A percentile compares a stretch with the other conserved stretches of the same genome.
phyloP scores from a whole-genome alignment of 164 flowering plant species.

The Vitis amurensis region DNA sequence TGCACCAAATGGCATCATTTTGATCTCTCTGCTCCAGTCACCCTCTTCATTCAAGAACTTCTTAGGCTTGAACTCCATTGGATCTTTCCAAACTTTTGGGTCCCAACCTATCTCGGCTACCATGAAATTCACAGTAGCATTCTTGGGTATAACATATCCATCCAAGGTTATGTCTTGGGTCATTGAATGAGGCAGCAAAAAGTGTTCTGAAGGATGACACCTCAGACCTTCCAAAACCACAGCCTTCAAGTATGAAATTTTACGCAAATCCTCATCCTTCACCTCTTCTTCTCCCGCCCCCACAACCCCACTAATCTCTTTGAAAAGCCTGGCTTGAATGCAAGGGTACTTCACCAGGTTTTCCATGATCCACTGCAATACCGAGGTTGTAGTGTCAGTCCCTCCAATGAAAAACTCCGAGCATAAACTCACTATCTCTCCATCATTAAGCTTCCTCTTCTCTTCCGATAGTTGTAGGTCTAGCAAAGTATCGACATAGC shows the following conservation, averaged over 20 bases:
- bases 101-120: slow-evolving; percentile 31
- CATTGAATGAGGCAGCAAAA: slow-evolving; percentile 36
- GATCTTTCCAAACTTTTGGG: slow-evolving; percentile 21
- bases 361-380: slow-evolving; percentile 23
- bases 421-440: slow-evolving; percentile 22
- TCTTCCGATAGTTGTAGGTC: slow-evolving; percentile 10
- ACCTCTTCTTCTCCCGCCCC: slow-evolving; percentile 12
- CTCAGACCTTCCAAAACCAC: slow-evolving; percentile 40
- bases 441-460: slow-evolving; percentile 19
- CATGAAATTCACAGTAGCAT: slow-evolving; percentile 27
- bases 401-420: slow-evolving; percentile 30
- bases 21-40: slow-evolving; percentile 42
- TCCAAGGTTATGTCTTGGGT: slow-evolving; percentile 22
- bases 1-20: slow-evolving; percentile 60
- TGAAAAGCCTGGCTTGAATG: slow-evolving; percentile 30
- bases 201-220: slow-evolving; percentile 40
- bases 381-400: slow-evolving; percentile 27
- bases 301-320: slow-evolving; percentile 25
- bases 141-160: slow-evolving; percentile 33
- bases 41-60: slow-evolving; percentile 27
- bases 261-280: neutral
- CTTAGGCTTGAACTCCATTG: slow-evolving; percentile 43
- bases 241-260: slow-evolving; percentile 10
- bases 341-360: too few species aligned
- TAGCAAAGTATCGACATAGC: slow-evolving; percentile 13